A percentile compares a stretch with the other conserved stretches of the same genome.
Evolutionary conservation across 441 rosid genomes (phyloP).

Genomic region (Manihot esculenta): DNA sequence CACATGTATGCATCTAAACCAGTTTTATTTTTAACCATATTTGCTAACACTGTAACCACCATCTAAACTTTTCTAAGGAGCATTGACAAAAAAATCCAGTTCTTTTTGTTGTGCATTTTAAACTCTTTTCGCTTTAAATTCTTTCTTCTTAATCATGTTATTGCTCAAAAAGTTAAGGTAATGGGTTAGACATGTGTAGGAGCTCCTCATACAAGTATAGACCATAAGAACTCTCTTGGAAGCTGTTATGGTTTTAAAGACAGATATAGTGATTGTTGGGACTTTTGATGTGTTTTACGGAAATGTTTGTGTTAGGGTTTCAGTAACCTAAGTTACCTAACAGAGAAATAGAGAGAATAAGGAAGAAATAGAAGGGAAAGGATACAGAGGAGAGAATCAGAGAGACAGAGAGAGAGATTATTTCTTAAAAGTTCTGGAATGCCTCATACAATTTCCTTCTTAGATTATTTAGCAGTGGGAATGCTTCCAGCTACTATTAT

Average conservation of each 20-base stretch:
- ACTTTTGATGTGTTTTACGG: not conserved
- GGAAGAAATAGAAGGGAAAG: too few relatives aligned
- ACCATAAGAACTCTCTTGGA: not conserved
- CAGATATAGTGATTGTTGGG: not conserved
- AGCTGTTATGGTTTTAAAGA: not conserved
- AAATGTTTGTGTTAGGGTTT: too few relatives aligned
- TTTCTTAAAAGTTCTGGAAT: too few relatives aligned
- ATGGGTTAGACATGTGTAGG: too few relatives aligned
- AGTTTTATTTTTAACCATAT: constrained; percentile 16
- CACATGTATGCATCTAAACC: constrained; percentile 50
- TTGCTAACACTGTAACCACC: not conserved
- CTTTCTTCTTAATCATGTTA: not conserved
- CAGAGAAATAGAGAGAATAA: too few relatives aligned
- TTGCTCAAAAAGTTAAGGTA: not conserved
- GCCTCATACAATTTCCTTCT: too few relatives aligned
- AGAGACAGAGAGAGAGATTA: too few relatives aligned
- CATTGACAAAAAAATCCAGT: constrained; percentile 2
- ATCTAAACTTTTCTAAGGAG: not conserved
- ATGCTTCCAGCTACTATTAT: too few relatives aligned
- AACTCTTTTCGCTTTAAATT: not conserved
- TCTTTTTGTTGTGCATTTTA: not conserved
- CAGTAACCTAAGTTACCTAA: too few relatives aligned
- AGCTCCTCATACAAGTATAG: too few relatives aligned
- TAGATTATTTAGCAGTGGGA: too few relatives aligned
- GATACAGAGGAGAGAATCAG: too few relatives aligned